Percentiles rank a stretch among this genome's conserved stretches.
Evolutionary conservation across 73 alveolate species (phyloP).

Genomic region (Tetrahymena elliotti): DNA sequence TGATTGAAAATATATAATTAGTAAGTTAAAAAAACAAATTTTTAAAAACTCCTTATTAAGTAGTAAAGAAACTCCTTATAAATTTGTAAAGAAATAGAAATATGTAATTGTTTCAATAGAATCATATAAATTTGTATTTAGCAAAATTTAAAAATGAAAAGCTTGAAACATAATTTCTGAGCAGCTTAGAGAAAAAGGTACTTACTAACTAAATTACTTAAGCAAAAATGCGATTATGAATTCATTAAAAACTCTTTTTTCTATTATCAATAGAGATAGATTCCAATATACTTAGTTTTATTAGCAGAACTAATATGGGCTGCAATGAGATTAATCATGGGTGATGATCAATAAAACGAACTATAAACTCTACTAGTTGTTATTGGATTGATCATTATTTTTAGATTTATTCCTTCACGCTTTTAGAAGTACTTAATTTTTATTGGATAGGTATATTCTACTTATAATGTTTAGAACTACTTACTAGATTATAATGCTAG

Average conservation of each 20-base stretch:
- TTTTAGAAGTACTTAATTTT: neutral
- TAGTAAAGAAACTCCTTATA: neutral
- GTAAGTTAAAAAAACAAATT: too few relatives aligned
- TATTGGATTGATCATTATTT: neutral
- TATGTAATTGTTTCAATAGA: neutral
- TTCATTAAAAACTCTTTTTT: too few relatives aligned
- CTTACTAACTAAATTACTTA: too few relatives aligned
- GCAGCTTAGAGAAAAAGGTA: neutral
- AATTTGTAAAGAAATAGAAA: too few relatives aligned
- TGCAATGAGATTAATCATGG: neutral
- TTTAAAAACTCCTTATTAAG: too few relatives aligned
- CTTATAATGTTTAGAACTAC: neutral
- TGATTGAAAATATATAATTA: too few relatives aligned
- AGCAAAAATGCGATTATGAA: neutral
- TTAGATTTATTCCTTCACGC: neutral
- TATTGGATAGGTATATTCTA: neutral
- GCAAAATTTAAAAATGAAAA: neutral
- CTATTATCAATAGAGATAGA: neutral
- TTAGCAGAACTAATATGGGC: neutral
- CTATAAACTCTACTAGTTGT: neutral
- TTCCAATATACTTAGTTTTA: neutral
- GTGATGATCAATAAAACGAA: neutral
- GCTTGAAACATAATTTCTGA: neutral
- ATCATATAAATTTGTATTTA: neutral
- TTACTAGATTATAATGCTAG: neutral